Evolutionary conservation across 805 yeast species (phyloP), one percentile per base, ranked within the genome.

Genomic region (Saturnispora saitoi): DNA sequence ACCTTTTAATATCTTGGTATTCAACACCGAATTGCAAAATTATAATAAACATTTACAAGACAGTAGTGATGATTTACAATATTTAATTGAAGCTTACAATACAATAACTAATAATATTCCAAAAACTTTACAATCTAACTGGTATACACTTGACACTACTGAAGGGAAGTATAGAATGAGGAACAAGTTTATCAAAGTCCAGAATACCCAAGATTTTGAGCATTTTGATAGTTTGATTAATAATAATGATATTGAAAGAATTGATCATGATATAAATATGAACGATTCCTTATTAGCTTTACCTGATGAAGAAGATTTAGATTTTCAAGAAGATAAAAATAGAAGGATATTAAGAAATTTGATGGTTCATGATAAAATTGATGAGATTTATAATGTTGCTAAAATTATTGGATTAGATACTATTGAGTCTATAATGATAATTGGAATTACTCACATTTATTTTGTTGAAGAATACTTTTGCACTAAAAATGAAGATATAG

Each of bases 351-450:
- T 87, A 19, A 72, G 90, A 50, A 76, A 86, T 56, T 66, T 88
- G 48, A 80, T 68, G 55, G 73, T 78, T 45, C 85, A 85, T 14
- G 96, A 88, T 60, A 73, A 73, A 42, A 85, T 89, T 22, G 73
- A 69, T n/a, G 77, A 77, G 12, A 65, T 88, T 15, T 81, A 86
- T 81, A 88, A 88, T 60, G 80, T 85, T 1, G 78, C 90, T 48
- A 78, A 80, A 43, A 77, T 89, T 19, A 67, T 82, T 49, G 96
- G 95, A 0, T 66, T 88, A n/a, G 86, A 81, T 29, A 80, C 89
- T 2, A 69, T 75, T 15, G 95, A 87, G 58, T 86, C 91, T 14
- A 70, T 88, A 34, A 66, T 88, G 62, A 83, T 88, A 26, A 61
- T 82, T 34, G 95, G 95, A 0, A 66, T 71, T 3, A 68, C 71